phyloP scores from a whole-genome alignment of 345 rosid species.

The Mallotus nudiflorus region DNA sequence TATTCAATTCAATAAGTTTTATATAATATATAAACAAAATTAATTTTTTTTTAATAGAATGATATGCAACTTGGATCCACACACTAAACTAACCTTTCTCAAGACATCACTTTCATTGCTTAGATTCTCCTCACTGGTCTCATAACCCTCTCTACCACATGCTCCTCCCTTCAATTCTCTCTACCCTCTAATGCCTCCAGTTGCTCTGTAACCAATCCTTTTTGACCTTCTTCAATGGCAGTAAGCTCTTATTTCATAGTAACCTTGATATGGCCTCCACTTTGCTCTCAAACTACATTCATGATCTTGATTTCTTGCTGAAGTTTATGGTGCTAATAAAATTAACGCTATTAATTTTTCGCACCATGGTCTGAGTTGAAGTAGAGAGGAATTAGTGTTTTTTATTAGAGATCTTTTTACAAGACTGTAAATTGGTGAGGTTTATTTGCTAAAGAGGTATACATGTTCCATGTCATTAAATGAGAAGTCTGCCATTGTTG shows the following conservation, averaged over 20 bases:
- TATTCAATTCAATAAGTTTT: too few species aligned
- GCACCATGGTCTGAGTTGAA: conserved; percentile 54
- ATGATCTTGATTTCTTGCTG: conserved; percentile 70
- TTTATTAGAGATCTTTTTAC: conserved; percentile 77
- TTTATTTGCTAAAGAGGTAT: conserved; percentile 71
- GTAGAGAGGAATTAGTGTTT: conserved; percentile 52
- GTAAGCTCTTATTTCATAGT: conserved; percentile 82
- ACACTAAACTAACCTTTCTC: conserved; percentile 57
- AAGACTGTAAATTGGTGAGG: conserved; percentile 73
- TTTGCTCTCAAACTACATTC: conserved; percentile 54
- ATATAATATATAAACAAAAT: too few species aligned
- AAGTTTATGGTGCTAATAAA: conserved; percentile 71
- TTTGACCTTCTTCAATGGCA: conserved; percentile 52
- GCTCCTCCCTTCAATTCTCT: conserved; percentile 64
- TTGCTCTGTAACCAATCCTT: conserved; percentile 63
- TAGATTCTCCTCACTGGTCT: conserved; percentile 72
- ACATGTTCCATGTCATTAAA: conserved; percentile 55
- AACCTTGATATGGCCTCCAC: conserved; percentile 82
- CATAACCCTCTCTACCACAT: conserved; percentile 69
- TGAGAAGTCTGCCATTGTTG: conserved; percentile 62
- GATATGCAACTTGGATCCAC: too few species aligned
- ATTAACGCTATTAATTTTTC: conserved; percentile 70
- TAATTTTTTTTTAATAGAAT: too few species aligned
- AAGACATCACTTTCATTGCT: conserved; percentile 51
- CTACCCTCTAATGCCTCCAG: conserved; percentile 70